A percentile compares a stretch with the other conserved stretches of the same genome.
These are phyloP conservation scores for Candida ficus DNA, from an alignment of 805 yeast genomes.

Conservation along the genomic window DNA sequence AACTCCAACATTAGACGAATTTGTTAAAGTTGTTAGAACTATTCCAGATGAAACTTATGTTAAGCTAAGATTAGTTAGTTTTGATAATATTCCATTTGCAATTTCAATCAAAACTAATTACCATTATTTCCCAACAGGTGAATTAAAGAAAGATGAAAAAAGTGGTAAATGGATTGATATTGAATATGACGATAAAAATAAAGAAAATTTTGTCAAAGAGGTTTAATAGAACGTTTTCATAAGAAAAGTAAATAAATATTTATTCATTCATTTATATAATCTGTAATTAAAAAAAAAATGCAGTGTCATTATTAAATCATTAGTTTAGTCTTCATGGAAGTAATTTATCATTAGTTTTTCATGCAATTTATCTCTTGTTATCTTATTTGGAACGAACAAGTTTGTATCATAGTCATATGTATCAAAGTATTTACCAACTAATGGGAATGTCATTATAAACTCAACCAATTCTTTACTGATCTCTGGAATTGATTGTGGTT, in stretches of 20 bases:
- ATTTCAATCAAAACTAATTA: conserved; percentile 80
- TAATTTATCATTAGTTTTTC: background rate
- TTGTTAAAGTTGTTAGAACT: conserved; percentile 56
- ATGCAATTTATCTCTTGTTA: background rate
- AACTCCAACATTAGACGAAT: conserved; percentile 65
- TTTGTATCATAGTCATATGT: conserved; percentile 1
- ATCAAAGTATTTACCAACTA: conserved; percentile 6
- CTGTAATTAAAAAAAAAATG: background rate
- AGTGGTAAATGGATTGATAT: conserved; percentile 51
- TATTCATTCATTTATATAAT: background rate
- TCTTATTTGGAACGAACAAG: background rate
- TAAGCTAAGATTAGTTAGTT: conserved; percentile 74
- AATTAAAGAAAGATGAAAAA: conserved; percentile 43
- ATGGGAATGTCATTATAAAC: background rate
- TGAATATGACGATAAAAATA: conserved; percentile 37
- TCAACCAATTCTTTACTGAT: background rate
- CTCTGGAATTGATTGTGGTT: background rate
- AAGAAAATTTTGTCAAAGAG: conserved; percentile 18
- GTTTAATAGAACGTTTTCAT: conserved; percentile 9
- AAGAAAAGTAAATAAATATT: background rate
- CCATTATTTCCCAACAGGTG: conserved; percentile 80
- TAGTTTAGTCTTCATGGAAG: background rate
- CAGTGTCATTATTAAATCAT: background rate
- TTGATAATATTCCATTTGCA: conserved; percentile 84
- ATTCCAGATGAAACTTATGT: conserved; percentile 80